Conservation (phyloP, 2,329 filamentous ascomycete genomes). For the Xylaria sp. region DNA sequence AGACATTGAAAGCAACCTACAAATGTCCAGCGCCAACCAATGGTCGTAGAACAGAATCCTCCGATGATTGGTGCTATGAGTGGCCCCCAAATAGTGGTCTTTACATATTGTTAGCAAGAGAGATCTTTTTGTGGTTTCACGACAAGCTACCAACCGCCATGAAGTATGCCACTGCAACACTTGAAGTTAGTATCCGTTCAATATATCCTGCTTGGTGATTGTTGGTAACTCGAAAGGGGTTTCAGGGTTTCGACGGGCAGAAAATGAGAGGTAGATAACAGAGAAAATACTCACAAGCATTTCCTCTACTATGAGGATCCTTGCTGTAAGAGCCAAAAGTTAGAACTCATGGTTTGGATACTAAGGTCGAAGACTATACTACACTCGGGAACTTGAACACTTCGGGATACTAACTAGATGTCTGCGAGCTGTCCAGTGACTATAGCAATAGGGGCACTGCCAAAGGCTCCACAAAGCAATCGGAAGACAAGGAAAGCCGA, state of each 20-base stretch:
- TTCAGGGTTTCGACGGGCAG: not conserved
- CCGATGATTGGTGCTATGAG: slow-evolving; percentile 70
- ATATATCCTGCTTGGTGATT: no score
- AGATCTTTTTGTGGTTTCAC: not conserved
- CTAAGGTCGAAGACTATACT: not conserved
- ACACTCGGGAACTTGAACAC: not conserved
- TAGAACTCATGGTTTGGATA: not conserved
- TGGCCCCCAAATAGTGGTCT: slow-evolving; percentile 69
- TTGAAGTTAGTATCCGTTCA: not conserved
- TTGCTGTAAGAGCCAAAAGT: slow-evolving; percentile 34
- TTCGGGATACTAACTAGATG: slow-evolving; percentile 51
- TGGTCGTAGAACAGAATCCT: slow-evolving; percentile 62
- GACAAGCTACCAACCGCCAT: slow-evolving; percentile 58
- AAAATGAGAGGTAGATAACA: not conserved
- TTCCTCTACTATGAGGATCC: slow-evolving; percentile 59
- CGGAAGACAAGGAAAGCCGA: slow-evolving; percentile 60
- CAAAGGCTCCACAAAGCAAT: slow-evolving; percentile 59
- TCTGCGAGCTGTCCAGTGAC: slow-evolving; percentile 70
- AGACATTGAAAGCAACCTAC: slow-evolving; percentile 1
- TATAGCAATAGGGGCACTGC: slow-evolving; percentile 65
- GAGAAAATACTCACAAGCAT: slow-evolving; percentile 47
- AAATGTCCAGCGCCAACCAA: slow-evolving; percentile 74
- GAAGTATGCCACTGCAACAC: slow-evolving; percentile 57
- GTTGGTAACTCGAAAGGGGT: not conserved
- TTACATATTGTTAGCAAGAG: slow-evolving; percentile 5